Evolutionary conservation across 140 eudicot species (phyloP).

Genomic region (Erigeron philadelphicus): DNA sequence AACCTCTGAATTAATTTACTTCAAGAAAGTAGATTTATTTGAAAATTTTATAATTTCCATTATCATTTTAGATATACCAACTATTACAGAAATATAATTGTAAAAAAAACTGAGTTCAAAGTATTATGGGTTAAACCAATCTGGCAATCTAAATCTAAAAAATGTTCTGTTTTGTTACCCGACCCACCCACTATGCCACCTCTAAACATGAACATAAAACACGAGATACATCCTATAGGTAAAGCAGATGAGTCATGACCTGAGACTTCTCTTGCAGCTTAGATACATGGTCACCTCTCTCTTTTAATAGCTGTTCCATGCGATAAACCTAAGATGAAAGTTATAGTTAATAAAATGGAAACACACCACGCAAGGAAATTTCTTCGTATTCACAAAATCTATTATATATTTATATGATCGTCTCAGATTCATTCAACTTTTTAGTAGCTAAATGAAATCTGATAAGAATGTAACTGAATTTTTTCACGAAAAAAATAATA

Average conservation of each 20-base stretch:
- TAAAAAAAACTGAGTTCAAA: background rate
- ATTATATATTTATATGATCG: background rate
- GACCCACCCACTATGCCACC: background rate
- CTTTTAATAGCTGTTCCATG: slow-evolving; percentile 57
- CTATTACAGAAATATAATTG: no score
- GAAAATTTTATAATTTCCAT: background rate
- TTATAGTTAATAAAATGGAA: background rate
- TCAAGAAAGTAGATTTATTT: background rate
- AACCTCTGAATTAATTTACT: background rate
- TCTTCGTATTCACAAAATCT: background rate
- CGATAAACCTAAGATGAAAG: slow-evolving; percentile 36
- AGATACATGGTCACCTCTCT: slow-evolving; percentile 48
- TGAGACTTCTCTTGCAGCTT: slow-evolving; percentile 57
- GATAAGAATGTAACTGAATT: slow-evolving; percentile 3
- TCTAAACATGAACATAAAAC: slow-evolving; percentile 12
- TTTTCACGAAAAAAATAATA: no score
- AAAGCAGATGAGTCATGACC: slow-evolving; percentile 31
- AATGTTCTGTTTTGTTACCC: background rate
- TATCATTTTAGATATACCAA: background rate
- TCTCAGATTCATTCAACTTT: background rate
- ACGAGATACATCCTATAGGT: background rate
- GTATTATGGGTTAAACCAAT: background rate
- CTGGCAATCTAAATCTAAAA: background rate
- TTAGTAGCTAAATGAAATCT: background rate
- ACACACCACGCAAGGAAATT: background rate